phyloP scores from a whole-genome alignment of 768 basidiomycete species.

The Naganishia onofrii region DNA sequence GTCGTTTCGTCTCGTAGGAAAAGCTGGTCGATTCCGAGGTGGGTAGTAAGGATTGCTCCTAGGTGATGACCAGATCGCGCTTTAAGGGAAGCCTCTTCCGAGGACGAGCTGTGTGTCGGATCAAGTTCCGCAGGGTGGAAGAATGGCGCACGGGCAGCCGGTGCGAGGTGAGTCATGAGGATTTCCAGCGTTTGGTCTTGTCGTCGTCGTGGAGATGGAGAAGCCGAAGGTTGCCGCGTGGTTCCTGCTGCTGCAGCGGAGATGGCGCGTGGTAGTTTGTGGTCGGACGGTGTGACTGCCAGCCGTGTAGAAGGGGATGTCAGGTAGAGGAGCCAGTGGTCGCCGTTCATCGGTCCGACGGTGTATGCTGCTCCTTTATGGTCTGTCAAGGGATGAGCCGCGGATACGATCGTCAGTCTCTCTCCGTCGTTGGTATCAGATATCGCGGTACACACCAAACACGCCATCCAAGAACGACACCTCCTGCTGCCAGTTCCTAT shows the following conservation, averaged over 20 bases:
- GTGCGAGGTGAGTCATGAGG: constrained; percentile 87
- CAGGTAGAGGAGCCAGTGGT: constrained; percentile 97
- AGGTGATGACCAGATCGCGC: constrained; percentile 57
- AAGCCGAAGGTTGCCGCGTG: constrained; percentile 39
- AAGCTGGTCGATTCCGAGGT: constrained; percentile 74
- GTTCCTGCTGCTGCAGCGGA: constrained; percentile 38
- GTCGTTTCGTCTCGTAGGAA: constrained; percentile 76
- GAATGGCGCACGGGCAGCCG: constrained; percentile 73
- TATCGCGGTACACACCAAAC: constrained; percentile 67
- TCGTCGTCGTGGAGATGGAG: constrained; percentile 37
- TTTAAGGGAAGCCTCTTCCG: constrained; percentile 2
- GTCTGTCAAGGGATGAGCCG: constrained; percentile 15
- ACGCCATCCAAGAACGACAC: constrained; percentile 85
- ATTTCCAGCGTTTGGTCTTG: constrained; percentile 96
- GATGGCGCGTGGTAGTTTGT: constrained; percentile 18
- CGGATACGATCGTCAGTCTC: too few species aligned
- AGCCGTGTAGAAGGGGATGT: constrained; percentile 53
- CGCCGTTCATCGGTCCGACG: constrained; percentile 94
- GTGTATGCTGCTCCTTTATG: constrained; percentile 80
- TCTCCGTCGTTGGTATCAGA: too few species aligned
- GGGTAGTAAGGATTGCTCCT: constrained; percentile 60
- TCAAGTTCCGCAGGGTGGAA: constrained; percentile 56
- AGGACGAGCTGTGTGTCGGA: constrained; percentile 9
- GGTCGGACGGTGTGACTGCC: constrained; percentile 23
- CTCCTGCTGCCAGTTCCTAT: constrained; percentile 89